Conservation (phyloP, 2,329 filamentous ascomycete species). For the Epichloe uncinata region DNA sequence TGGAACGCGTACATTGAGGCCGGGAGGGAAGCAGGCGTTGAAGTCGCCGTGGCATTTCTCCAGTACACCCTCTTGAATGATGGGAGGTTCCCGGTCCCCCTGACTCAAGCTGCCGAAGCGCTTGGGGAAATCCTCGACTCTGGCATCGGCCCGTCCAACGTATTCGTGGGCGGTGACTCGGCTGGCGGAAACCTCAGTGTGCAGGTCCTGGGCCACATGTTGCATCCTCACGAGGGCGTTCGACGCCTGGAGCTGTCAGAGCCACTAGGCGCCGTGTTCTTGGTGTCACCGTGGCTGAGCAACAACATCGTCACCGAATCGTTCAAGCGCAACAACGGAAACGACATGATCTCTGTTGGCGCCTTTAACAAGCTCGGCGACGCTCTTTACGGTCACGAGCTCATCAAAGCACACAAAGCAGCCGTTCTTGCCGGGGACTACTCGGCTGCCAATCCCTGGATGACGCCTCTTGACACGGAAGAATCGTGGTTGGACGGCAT, state of each 20-base stretch:
- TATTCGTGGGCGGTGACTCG: conserved; percentile 25
- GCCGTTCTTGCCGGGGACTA: background rate
- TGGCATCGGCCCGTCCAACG: conserved; percentile 17
- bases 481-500: conserved; percentile 17
- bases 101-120: conserved; percentile 19
- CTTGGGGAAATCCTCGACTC: conserved; percentile 16
- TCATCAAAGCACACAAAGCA: conserved; percentile 4
- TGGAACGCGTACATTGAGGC: conserved; percentile 15
- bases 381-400: conserved; percentile 5
- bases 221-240: conserved; percentile 17
- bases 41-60: conserved; percentile 20
- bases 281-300: conserved; percentile 21
- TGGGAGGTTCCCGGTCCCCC: conserved; percentile 18
- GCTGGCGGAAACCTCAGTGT: conserved; percentile 22
- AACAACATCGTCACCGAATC: conserved; percentile 9
- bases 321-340: conserved; percentile 14
- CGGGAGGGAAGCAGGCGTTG: conserved; percentile 9
- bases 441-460: conserved; percentile 11
- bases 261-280: conserved; percentile 18
- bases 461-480: conserved; percentile 16
- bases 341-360: conserved; percentile 20
- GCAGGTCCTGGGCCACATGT: conserved; percentile 20
- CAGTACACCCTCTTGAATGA: conserved; percentile 21
- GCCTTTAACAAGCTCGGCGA: conserved; percentile 6
- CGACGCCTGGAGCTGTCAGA: conserved; percentile 10